Percentiles rank a stretch among this genome's conserved stretches.
Conservation (phyloP, 441 rosid species). For the Jatropha podagrica region DNA sequence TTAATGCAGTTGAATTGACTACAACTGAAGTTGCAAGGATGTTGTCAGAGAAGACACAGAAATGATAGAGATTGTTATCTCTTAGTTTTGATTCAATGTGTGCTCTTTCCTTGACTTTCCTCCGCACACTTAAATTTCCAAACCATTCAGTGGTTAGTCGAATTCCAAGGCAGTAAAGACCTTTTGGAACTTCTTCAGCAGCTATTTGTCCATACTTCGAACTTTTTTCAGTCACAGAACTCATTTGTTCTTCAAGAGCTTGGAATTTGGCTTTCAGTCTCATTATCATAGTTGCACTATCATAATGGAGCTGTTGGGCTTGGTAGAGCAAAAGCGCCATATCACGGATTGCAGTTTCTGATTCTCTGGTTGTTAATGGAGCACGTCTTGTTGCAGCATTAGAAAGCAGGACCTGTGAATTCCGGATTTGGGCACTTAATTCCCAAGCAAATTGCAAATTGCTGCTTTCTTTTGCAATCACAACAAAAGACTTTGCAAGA, state of each 20-base stretch:
- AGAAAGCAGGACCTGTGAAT: slow-evolving; percentile 80
- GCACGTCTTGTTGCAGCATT: slow-evolving; percentile 72
- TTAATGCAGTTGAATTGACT: slow-evolving; percentile 68
- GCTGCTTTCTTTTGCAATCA: slow-evolving; percentile 96
- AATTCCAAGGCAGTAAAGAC: slow-evolving; percentile 92
- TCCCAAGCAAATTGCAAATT: slow-evolving; percentile 99
- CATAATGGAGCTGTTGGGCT: slow-evolving; percentile 92
- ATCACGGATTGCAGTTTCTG: slow-evolving; percentile 74
- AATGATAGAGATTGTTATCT: slow-evolving; percentile 63
- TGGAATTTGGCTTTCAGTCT: slow-evolving; percentile 87
- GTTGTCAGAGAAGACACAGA: slow-evolving; percentile 80
- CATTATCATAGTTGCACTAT: slow-evolving; percentile 97
- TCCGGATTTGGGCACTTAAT: slow-evolving; percentile 94
- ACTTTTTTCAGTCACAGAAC: slow-evolving; percentile 69
- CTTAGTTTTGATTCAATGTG: slow-evolving; percentile 47
- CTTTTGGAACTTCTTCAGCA: slow-evolving; percentile 97
- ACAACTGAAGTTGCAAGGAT: slow-evolving; percentile 85
- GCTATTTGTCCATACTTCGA: slow-evolving; percentile 97
- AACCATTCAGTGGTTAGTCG: slow-evolving; percentile 85
- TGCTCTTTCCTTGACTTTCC: slow-evolving; percentile 40
- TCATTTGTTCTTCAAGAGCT: slow-evolving; percentile 77
- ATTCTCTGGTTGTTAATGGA: slow-evolving; percentile 69
- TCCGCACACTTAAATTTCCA: slow-evolving; percentile 50
- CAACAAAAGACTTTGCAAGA: slow-evolving; percentile 92
- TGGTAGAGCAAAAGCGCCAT: slow-evolving; percentile 92